Conservation (phyloP, 331 rosid species). For the Stylosanthes scabra region DNA sequence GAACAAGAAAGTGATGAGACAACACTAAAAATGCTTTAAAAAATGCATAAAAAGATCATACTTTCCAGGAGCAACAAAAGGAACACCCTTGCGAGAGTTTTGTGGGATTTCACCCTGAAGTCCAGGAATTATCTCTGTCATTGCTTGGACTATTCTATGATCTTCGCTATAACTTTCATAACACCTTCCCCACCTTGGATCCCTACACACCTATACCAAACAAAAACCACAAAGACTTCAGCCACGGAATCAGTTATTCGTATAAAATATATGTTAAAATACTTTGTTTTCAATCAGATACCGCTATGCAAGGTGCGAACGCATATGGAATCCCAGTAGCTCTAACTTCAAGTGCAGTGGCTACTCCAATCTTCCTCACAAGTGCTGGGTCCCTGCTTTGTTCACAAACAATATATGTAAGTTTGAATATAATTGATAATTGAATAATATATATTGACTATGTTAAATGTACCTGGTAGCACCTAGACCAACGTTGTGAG, state of each 20-base stretch:
- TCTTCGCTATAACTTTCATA: constrained; percentile 82
- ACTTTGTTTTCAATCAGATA: constrained; percentile 21
- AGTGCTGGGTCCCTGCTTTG: constrained; percentile 69
- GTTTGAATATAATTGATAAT: background rate
- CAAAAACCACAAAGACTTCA: background rate
- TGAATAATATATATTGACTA: background rate
- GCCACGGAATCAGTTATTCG: no score
- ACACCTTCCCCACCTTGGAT: constrained; percentile 90
- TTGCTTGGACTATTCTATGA: constrained; percentile 54
- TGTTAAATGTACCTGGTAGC: constrained; percentile 57
- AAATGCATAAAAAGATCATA: constrained; percentile 15
- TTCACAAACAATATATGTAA: no score
- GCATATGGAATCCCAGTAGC: constrained; percentile 78
- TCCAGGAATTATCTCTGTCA: constrained; percentile 70
- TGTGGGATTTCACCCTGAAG: constrained; percentile 74
- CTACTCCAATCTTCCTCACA: constrained; percentile 70
- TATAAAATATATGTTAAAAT: no score
- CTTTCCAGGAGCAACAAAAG: constrained; percentile 70
- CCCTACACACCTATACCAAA: constrained; percentile 64
- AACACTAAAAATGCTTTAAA: constrained; percentile 36
- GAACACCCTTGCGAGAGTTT: constrained; percentile 54
- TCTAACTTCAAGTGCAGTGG: constrained; percentile 86
- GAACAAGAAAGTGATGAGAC: background rate
- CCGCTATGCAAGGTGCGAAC: constrained; percentile 86
- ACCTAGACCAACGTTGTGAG: constrained; percentile 74